These are phyloP conservation scores for Elaeis guineensis DNA, from an alignment of 176 grass and related monocot species.

Conservation along the genomic window DNA sequence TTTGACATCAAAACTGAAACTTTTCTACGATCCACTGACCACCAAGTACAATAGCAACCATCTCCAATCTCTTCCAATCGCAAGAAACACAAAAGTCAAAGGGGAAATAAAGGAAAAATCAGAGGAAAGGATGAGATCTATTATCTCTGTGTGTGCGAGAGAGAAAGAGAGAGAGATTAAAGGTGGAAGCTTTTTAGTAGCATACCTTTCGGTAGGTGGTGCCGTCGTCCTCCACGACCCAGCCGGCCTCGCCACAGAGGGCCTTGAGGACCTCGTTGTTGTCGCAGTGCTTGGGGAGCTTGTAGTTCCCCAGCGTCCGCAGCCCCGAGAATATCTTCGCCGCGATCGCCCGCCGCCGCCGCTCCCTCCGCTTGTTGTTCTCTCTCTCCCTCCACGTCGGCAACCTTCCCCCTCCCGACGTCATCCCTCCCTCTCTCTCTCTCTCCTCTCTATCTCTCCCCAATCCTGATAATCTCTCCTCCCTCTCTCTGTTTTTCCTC, in stretches of 20 bases:
- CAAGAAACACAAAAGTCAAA: no score
- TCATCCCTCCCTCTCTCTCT: not conserved
- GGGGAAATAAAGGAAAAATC: not conserved
- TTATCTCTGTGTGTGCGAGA: no score
- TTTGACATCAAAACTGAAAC: no score
- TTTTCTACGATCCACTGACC: no score
- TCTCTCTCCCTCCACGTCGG: slow-evolving; percentile 23
- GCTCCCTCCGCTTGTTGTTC: slow-evolving; percentile 25
- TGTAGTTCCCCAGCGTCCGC: slow-evolving; percentile 12
- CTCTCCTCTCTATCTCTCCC: not conserved
- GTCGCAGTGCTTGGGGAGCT: slow-evolving; percentile 23
- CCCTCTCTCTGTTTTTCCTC: no score
- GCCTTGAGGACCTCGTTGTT: slow-evolving; percentile 24
- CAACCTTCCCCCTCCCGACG: slow-evolving; percentile 9
- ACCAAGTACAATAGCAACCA: no score
- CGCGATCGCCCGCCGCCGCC: slow-evolving; percentile 20
- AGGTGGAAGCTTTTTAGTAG: not conserved
- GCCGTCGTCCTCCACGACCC: slow-evolving; percentile 21
- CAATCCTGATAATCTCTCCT: not conserved
- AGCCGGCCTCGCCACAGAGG: slow-evolving; percentile 15
- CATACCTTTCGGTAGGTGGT: slow-evolving; percentile 16
- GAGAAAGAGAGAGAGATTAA: not conserved
- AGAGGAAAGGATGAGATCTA: not conserved
- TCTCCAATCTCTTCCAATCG: no score
- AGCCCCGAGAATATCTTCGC: slow-evolving; percentile 19